A percentile compares a stretch with the other conserved stretches of the same genome.
These are phyloP conservation scores for Escovopsis sp. DNA, from an alignment of 2,329 filamentous ascomycete species.

Conservation along the genomic window DNA sequence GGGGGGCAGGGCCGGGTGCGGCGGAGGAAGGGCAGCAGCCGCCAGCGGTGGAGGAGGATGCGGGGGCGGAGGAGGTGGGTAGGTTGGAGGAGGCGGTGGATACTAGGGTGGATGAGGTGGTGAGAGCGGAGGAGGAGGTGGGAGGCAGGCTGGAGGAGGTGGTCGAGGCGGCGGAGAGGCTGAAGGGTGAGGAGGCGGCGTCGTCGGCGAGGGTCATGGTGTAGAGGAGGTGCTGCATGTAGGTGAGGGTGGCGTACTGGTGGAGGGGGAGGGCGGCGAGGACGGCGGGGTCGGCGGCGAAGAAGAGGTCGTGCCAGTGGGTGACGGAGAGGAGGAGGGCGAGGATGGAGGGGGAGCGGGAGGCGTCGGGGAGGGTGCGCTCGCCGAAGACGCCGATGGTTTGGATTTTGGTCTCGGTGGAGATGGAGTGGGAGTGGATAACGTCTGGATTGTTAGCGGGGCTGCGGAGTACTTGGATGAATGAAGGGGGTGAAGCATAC, in stretches of 20 bases:
- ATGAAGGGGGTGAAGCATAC: no score
- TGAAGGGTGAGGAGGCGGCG: no score
- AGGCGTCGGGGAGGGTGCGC: slow-evolving; percentile 14
- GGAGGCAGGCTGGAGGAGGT: no score
- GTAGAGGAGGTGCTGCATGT: slow-evolving; percentile 22
- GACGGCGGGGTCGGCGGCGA: slow-evolving; percentile 15
- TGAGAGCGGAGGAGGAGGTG: no score
- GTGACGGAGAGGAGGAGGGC: slow-evolving; percentile 19
- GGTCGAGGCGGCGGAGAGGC: no score
- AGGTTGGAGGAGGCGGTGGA: no score
- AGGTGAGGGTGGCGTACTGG: slow-evolving; percentile 19
- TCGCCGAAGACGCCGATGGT: slow-evolving; percentile 17
- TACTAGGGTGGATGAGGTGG: no score
- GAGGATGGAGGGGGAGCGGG: slow-evolving; percentile 21
- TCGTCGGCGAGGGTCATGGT: slow-evolving; percentile 23
- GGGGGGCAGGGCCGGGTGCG: slow-evolving; percentile 9
- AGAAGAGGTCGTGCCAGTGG: slow-evolving; percentile 21
- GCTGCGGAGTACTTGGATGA: no score
- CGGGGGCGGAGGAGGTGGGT: no score
- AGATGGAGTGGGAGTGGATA: slow-evolving; percentile 15
- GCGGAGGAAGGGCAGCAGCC: no score
- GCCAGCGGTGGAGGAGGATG: no score
- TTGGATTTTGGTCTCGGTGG: slow-evolving; percentile 17
- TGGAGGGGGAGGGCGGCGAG: slow-evolving; percentile 19
- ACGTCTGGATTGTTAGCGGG: slow-evolving; percentile 9